Evolutionary conservation across 371 early-diverging fungal species (phyloP).

Genomic region (Saksenaea vasiformis): DNA sequence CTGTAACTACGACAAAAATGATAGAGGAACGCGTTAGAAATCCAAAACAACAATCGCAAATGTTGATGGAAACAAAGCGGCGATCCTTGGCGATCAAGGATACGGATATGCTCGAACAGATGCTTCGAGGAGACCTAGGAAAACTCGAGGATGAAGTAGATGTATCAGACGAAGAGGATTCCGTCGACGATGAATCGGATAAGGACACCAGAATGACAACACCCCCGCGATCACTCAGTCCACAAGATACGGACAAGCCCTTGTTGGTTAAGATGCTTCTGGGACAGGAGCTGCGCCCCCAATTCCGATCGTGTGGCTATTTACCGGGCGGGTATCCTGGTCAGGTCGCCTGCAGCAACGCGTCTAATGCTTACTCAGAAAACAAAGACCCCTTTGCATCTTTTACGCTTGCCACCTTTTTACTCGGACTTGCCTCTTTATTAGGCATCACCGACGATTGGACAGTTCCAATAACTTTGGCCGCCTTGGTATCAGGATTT

Average conservation of each 20-base stretch:
- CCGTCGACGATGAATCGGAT: constrained; percentile 3
- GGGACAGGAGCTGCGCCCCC: not conserved
- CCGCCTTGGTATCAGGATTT: constrained; percentile 42
- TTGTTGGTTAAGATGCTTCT: constrained; percentile 7
- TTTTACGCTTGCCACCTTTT: constrained; percentile 36
- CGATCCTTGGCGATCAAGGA: constrained; percentile 50
- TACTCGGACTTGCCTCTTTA: constrained; percentile 38
- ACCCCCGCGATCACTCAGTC: constrained; percentile 16
- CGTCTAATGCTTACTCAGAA: constrained; percentile 12
- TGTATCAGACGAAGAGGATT: constrained; percentile 13
- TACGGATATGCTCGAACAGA: constrained; percentile 42
- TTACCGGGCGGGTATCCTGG: constrained; percentile 22
- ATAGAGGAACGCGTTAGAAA: constrained; percentile 17
- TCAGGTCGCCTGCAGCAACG: not conserved
- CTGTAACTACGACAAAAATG: not conserved
- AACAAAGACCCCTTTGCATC: constrained; percentile 38
- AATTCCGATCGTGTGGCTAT: constrained; percentile 16
- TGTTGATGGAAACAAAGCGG: constrained; percentile 52
- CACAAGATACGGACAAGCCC: constrained; percentile 3
- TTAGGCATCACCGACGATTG: constrained; percentile 53
- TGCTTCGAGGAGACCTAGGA: constrained; percentile 44
- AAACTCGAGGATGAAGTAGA: constrained; percentile 10
- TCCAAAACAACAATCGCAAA: constrained; percentile 49
- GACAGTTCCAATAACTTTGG: constrained; percentile 50
- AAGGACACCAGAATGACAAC: constrained; percentile 22